Base-by-base conservation (phyloP, 257 asterid genomes). In the Mitragyna speciosa region DNA sequence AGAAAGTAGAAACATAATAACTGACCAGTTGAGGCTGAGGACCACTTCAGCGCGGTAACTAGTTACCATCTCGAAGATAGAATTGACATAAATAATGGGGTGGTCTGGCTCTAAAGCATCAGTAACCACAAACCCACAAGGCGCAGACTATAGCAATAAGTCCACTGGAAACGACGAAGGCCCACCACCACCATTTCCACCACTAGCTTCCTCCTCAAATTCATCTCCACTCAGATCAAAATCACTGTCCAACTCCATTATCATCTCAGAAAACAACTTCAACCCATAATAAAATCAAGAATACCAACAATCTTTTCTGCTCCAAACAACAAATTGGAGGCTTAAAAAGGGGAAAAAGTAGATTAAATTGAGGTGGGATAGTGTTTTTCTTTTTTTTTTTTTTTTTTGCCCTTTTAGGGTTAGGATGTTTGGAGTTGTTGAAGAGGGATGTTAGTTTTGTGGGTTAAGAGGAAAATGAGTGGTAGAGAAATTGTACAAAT, bases 1-100 rank as follows among this genome's bases (percentile, higher is more conserved):
- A n/a, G n/a, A n/a, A n/a, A n/a, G n/a, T n/a, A n/a, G n/a, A n/a
- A n/a, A n/a, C n/a, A 19, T 3, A 47, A 48, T 33, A 5, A 24
- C 88, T 84, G 56, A 92, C 98, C 97, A 95, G 76, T 95, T 95
- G 28, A 96, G 90, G n/a, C 97, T 97, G 9, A 95, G 97, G 76
- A 95, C 92, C 77, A 93, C 97, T 87, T 95, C 99, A 19, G 98
- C 99, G n/a, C 91, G 92, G 78, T 93, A 95, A 10, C 99, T 97
- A 17, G 98, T 93, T 39, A 87, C 96, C 94, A 89, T 92, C 87
- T 95, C 99, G 83, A 95, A 95, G 75, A 95, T 94, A 15, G 98
- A 95, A 86, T 95, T 95, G 66, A 92, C 97, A 80, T 95, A 95
- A 63, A 95, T 92, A 80, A 95, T 85, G 24, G 99, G 99, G 71